Evolutionary conservation across 2,329 filamentous ascomycete species (phyloP), one percentile per base, ranked within the genome.

Genomic region (Pseudogymnoascus sp.): DNA sequence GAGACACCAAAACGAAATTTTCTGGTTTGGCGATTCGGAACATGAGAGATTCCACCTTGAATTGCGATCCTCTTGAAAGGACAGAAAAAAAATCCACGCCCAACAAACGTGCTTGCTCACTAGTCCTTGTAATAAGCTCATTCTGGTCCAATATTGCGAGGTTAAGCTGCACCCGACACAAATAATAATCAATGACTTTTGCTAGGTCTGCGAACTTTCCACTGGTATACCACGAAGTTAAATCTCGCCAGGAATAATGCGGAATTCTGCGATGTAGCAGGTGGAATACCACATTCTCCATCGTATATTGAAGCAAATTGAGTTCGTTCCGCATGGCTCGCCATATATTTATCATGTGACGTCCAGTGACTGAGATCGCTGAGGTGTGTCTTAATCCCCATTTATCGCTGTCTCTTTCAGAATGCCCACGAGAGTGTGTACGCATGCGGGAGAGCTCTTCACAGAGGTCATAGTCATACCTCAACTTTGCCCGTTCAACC

Each of bases 31-130:
- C 93, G 69, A 99, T 97, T 47, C 95, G 86, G 71, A 97, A 97
- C 95, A 99, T 97, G 70, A 97, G 87, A 1, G 93, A 97, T 76
- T 99, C 95, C 42, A 99, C 95, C 74, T 99, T 99, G 82, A 96
- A 97, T 72, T 99, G 95, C 0, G 93, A 97, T 14, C 95, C 95
- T 62, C 95, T 85, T 5, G 90, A 93, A 71, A 97, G 95, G 62
- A 99, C 95, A 0, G 93, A 96, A 74, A 93, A 96, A 77, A 99
- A 99, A 75, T 99, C 95, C 0, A 97, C 89, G 0, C 95, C 95
- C 2, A 99, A 81, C 10, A 99, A 79, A 10, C 95, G 87, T 7
- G 95, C 95, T 75, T 99, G 95, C 74, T 99, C 95, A 69, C 92
- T 96, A 0, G 92, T 97, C 62, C 93, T 84, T 1, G 92, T 80